phyloP scores from a whole-genome alignment of 225 moss, liverwort and hornwort species.

The Anthoceros angustus region DNA sequence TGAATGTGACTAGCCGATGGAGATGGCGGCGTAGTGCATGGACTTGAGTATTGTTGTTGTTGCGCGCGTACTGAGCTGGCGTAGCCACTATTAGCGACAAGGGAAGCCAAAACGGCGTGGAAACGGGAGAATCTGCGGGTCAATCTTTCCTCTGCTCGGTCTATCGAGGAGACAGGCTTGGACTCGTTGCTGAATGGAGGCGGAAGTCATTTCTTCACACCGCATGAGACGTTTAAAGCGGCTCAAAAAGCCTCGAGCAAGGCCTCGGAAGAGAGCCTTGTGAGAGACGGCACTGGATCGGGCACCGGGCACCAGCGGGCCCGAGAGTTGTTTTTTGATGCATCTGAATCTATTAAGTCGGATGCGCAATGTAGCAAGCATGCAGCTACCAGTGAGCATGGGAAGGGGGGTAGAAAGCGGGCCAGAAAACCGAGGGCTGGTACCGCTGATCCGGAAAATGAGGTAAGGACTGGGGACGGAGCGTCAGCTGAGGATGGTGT shows the following conservation, averaged over 20 bases:
- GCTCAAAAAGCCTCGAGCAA: constrained; percentile 14
- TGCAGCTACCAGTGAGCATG: not conserved
- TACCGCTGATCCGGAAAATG: not conserved
- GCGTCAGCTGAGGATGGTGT: not conserved
- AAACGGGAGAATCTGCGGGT: constrained; percentile 49
- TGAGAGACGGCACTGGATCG: constrained; percentile 14
- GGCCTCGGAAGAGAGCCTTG: constrained; percentile 8
- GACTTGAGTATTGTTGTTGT: too few relatives aligned
- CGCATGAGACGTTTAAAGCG: constrained; percentile 16
- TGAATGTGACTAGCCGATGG: too few relatives aligned
- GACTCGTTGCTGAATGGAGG: constrained; percentile 59
- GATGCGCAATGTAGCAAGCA: not conserved
- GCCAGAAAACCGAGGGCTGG: not conserved
- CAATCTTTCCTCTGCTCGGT: constrained; percentile 58
- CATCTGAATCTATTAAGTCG: not conserved
- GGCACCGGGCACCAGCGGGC: constrained; percentile 6
- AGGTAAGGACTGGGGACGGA: not conserved
- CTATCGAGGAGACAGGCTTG: constrained; percentile 80
- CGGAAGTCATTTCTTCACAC: constrained; percentile 38
- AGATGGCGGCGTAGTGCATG: too few relatives aligned
- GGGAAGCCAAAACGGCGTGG: constrained; percentile 44
- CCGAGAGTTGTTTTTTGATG: not conserved
- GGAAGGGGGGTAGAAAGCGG: not conserved
- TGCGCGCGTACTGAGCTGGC: not conserved
- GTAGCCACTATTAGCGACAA: not conserved